Conservation (phyloP, 2,329 filamentous ascomycete species). For the Paecilomyces sp. region DNA sequence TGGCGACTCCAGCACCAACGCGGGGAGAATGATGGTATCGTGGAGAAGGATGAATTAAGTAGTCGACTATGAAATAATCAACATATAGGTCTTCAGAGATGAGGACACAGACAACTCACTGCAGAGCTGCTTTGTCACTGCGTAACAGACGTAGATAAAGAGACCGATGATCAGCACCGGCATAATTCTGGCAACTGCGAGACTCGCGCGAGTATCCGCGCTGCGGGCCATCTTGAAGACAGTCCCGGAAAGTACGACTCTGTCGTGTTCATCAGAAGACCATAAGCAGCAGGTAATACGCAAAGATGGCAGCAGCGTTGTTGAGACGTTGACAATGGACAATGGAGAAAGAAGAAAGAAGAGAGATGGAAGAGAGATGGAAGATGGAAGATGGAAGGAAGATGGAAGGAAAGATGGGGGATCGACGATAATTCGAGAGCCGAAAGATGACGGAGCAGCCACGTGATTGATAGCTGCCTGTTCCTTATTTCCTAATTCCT, state of each 20-base stretch:
- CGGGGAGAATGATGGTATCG: conserved; percentile 34
- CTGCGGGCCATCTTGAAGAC: conserved; percentile 23
- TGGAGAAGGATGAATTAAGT: conserved; percentile 52
- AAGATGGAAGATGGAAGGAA: no score
- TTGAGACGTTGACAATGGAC: background rate
- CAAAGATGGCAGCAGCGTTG: background rate
- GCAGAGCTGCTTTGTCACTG: conserved; percentile 60
- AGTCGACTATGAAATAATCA: conserved; percentile 51
- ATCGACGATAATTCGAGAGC: background rate
- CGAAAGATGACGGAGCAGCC: background rate
- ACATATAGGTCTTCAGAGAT: conserved; percentile 2
- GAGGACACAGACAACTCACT: conserved; percentile 43
- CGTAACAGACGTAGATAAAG: conserved; percentile 65
- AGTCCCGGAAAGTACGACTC: background rate
- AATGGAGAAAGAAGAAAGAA: background rate
- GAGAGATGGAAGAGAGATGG: no score
- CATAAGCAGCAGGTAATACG: background rate
- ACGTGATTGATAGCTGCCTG: background rate
- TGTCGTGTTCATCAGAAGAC: background rate
- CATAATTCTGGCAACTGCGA: conserved; percentile 58
- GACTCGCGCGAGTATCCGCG: conserved; percentile 42
- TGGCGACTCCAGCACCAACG: conserved; percentile 55
- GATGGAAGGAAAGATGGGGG: no score
- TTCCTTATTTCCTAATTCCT: background rate
- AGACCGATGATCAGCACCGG: conserved; percentile 61